phyloP scores from a whole-genome alignment of 2,329 filamentous ascomycete species.

The Colletotrichum cereale region DNA sequence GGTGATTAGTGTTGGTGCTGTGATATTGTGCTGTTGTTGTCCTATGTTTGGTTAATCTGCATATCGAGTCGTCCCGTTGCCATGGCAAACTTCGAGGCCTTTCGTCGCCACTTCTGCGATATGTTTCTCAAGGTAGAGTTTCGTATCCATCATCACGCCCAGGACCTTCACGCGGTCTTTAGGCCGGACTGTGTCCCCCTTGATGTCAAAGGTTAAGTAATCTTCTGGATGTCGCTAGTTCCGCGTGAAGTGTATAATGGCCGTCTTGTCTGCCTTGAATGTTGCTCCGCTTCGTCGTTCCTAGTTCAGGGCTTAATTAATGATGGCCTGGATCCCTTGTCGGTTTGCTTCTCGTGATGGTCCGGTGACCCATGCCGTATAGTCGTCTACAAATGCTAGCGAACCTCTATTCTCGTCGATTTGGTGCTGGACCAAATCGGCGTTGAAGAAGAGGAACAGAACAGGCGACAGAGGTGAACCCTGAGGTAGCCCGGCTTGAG shows the following conservation, averaged over 20 bases:
- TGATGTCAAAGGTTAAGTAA: conserved; percentile 39
- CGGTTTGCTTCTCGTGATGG: no score
- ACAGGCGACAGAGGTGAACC: conserved; percentile 52
- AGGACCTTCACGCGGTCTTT: background rate
- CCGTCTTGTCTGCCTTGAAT: conserved; percentile 45
- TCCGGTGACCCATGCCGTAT: no score
- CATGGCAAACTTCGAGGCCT: no score
- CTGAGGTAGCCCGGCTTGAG: conserved; percentile 46
- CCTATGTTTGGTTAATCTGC: no score
- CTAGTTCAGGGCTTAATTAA: conserved; percentile 42
- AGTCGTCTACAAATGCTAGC: background rate
- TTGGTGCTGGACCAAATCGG: conserved; percentile 44
- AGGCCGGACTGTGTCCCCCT: background rate
- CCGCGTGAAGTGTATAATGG: conserved; percentile 44
- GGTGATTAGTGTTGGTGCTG: no score
- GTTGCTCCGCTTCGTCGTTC: conserved; percentile 44
- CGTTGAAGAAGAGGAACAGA: conserved; percentile 50
- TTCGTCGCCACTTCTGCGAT: conserved; percentile 31
- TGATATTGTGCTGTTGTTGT: no score
- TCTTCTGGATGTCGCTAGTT: background rate
- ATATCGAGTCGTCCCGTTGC: no score
- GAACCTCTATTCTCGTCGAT: conserved; percentile 44
- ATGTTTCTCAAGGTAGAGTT: conserved; percentile 34
- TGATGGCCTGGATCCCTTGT: no score
- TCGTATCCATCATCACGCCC: conserved; percentile 18